Evolutionary conservation across 192 early-diverging fungal genomes (phyloP).

Genomic region (Powellomyces hirtus): DNA sequence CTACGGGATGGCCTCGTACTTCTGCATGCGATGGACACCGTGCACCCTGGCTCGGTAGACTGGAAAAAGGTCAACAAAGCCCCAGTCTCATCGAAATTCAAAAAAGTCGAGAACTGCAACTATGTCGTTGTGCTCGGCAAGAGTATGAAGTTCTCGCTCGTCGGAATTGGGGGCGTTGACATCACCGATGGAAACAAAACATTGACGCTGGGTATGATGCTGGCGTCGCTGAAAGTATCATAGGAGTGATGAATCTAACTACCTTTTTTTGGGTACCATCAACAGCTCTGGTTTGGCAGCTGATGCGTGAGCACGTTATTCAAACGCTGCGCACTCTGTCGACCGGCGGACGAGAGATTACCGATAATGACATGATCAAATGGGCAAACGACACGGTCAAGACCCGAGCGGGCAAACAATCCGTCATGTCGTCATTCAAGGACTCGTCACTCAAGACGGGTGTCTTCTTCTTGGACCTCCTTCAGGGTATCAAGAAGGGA

Average conservation of each 20-base stretch:
- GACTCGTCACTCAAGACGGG: conserved; percentile 76
- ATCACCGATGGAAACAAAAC: conserved; percentile 88
- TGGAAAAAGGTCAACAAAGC: conserved; percentile 88
- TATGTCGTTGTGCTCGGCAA: conserved; percentile 88
- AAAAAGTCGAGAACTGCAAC: conserved; percentile 98
- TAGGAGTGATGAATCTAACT: no score
- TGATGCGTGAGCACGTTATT: conserved; percentile 97
- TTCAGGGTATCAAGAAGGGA: conserved; percentile 91
- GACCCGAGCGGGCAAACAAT: conserved; percentile 57
- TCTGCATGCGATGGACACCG: conserved; percentile 93
- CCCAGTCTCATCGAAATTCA: conserved; percentile 81
- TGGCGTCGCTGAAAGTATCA: no score
- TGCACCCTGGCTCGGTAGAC: conserved; percentile 84
- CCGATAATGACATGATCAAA: conserved; percentile 87
- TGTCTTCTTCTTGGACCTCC: conserved; percentile 84
- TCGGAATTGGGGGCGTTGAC: conserved; percentile 94
- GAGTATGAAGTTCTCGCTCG: conserved; percentile 79
- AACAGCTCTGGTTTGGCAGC: conserved; percentile 91
- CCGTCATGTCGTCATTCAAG: conserved; percentile 79
- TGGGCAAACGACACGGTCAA: conserved; percentile 91
- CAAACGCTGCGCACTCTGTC: conserved; percentile 88
- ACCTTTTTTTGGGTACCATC: not conserved
- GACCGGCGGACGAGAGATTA: conserved; percentile 77
- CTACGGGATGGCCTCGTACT: conserved; percentile 86
- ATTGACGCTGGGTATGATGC: conserved; percentile 74